Evolutionary conservation across 768 basidiomycete genomes (phyloP), one percentile per base, ranked within the genome.

Genomic region (Rhodotorula kratochvilovae): DNA sequence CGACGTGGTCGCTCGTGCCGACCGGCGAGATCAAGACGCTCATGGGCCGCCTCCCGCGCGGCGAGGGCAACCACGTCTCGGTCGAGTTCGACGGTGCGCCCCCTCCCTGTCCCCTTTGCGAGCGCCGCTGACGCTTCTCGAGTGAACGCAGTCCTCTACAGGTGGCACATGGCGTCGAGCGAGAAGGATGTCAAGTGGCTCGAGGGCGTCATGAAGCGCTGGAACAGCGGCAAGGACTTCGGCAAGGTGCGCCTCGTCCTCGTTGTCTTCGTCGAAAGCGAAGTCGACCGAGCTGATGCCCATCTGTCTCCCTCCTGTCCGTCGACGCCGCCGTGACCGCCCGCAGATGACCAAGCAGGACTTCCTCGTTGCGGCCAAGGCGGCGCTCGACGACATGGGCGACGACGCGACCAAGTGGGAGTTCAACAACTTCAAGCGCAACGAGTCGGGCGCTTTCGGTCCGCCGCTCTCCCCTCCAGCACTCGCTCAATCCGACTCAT

Each of bases 131-230:
- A 8, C 33, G 7, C 19, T 4, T 21, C 57, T 45, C 42, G 50
- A 27, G 21, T 48, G 45, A 16, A 13, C n/a, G 19, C 58, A 23
- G 56, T 60, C 23, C 61, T 71, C 54, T 71, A 71, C 65, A 65
- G 65, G 35, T 71, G 80, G 81, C 82, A 80, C 68, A 78, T 78
- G 10, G 77, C 75, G 51, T 80, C 80, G n/a, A 79, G 80, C 11
- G 35, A 67, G 50, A 59, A 73, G 23, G 80, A 81, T 72, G 78
- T 81, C 55, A 6, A 72, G 19, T 82, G 81, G 81, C 78, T 80
- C 23, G 78, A 81, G 60, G 71, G 76, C 29, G 79, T 86, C n/a
- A 86, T 90, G 78, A 46, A 57, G 29, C 17, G 72, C 19, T 72
- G 17, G 27, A 21, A 78, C 67, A 35, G 76, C 59, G 60, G 60